Base-by-base conservation (phyloP, 2,329 filamentous ascomycete genomes). In the Xylariaceae sp. region DNA sequence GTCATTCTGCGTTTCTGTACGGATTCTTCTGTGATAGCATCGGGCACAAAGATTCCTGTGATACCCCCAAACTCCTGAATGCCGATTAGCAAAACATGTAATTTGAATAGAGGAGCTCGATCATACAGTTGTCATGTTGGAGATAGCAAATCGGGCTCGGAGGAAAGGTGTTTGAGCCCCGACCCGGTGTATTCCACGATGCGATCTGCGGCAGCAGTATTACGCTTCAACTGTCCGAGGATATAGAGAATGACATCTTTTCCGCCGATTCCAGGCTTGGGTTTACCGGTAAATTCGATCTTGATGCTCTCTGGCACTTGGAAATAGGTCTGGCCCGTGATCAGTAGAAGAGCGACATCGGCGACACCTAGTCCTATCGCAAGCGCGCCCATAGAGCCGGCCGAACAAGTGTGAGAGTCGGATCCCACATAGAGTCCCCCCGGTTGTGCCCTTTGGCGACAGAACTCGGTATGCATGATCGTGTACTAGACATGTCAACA, bases 401-500 rank as follows among this genome's bases (percentile, higher is more conserved):
- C 61, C 2, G 67, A 71, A 44, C 71, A 74, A 2, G 72, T 74
- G 48, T 75, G 72, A 2, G 68, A 72, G 51, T 75, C 72, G 16
- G 64, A 64, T 0, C 70, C 71, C 14, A 74, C 61, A 3, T 69
- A 55, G 0, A 74, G 52, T 58, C 65, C 66, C 2, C 72, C 71
- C 0, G 72, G 71, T 53, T 74, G 65, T 3, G 68, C 67, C 34
- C 70, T 53, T 48, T 72, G 64, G 6, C 71, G 60, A 20, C 56
- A 64, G 47, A 74, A 74, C 40, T 74, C 72, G 0, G 70, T 74
- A 45, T 75, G 72, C 58, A 74, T 65, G 23, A 73, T 73, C 11
- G 66, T 73, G 40, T 60, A 62, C 44, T 47, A 27, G 36, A 11
- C 4, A 2, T 2, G 35, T 38, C 19, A 38, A 20, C n/a, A n/a